phyloP scores from a whole-genome alignment of 495 filamentous ascomycete species.

The Daldinia caldariorum region DNA sequence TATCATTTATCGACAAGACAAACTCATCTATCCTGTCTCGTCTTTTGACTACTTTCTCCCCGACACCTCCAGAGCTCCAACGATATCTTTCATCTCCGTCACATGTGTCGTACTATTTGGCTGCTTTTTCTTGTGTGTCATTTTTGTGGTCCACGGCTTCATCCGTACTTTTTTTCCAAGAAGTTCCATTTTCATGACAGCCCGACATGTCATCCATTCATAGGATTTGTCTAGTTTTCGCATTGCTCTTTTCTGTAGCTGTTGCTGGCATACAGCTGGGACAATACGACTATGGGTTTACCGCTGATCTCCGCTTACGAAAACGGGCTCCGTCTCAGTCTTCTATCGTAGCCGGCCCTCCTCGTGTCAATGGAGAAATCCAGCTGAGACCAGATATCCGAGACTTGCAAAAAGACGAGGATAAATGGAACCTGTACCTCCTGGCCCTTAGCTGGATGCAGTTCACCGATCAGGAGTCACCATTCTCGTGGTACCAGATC shows the following conservation, averaged over 20 bases:
- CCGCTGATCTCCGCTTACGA: constrained; percentile 39
- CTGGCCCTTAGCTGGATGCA: constrained; percentile 65
- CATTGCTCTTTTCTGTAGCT: constrained; percentile 23
- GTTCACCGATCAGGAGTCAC: constrained; percentile 60
- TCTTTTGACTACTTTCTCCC: constrained; percentile 5
- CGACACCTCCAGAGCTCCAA: not conserved
- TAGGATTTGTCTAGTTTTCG: constrained; percentile 14
- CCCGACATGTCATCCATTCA: constrained; percentile 25
- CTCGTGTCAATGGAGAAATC: constrained; percentile 41
- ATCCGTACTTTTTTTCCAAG: constrained; percentile 11
- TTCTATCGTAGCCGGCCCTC: constrained; percentile 39
- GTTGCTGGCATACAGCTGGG: constrained; percentile 27
- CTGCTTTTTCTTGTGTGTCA: constrained; percentile 22
- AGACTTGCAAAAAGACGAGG: constrained; percentile 63
- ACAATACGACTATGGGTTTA: constrained; percentile 57
- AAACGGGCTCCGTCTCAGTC: constrained; percentile 45
- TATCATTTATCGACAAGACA: constrained; percentile 10
- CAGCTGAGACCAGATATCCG: constrained; percentile 61
- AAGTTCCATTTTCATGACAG: not conserved
- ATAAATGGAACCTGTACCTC: constrained; percentile 68
- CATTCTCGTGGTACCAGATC: constrained; percentile 70
- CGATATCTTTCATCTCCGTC: constrained; percentile 7
- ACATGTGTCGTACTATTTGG: constrained; percentile 27
- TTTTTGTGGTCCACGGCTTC: constrained; percentile 19
- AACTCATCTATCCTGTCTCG: constrained; percentile 13